These are phyloP conservation scores for Potentilla sterilis DNA, from an alignment of 306 rosid species.

Conservation along the genomic window DNA sequence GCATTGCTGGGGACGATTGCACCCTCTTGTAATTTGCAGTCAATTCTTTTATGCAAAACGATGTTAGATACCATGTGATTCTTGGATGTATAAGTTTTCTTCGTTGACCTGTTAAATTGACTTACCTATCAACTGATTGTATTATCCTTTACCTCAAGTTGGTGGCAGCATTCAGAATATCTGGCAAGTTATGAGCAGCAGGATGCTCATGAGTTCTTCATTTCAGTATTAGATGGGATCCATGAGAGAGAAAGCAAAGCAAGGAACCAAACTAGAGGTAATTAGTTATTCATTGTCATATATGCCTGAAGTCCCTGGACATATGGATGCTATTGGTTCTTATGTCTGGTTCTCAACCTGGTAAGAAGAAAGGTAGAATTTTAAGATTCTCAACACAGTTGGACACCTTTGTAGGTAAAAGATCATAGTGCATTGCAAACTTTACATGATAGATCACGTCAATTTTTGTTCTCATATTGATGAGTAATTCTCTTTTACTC, in stretches of 20 bases:
- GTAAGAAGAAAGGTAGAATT: conserved; percentile 5
- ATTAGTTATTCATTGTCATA: conserved; percentile 25
- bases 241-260: conserved; percentile 64
- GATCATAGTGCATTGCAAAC: not conserved
- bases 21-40: not conserved
- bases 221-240: conserved; percentile 82
- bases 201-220: conserved; percentile 96
- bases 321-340: not conserved
- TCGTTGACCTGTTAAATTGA: conserved; percentile 22
- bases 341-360: not conserved
- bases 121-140: conserved; percentile 42
- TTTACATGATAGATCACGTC: not conserved
- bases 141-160: conserved; percentile 63
- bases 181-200: conserved; percentile 94
- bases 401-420: not conserved
- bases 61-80: conserved; percentile 7
- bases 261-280: conserved; percentile 64
- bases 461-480: not conserved
- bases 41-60: not conserved
- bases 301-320: not conserved
- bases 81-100: conserved; percentile 5
- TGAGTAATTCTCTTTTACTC: conserved; percentile 21
- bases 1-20: not conserved
- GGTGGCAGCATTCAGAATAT: conserved; percentile 91
- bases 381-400: not conserved